phyloP scores from a whole-genome alignment of 2,329 filamentous ascomycete genomes.

The Chaetomium olivaceum region DNA sequence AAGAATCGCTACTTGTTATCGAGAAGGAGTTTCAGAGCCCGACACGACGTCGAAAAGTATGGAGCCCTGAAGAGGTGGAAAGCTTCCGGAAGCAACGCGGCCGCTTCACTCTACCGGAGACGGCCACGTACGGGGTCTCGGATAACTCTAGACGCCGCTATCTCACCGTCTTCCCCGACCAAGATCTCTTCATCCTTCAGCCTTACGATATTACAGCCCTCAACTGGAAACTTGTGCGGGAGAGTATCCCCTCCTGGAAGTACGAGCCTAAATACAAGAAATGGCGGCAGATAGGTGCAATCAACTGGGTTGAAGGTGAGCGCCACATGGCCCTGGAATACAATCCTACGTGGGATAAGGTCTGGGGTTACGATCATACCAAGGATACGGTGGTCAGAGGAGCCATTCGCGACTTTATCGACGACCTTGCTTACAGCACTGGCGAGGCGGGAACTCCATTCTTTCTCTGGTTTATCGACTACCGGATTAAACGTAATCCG shows the following conservation, averaged over 20 bases:
- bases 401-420: too few relatives aligned
- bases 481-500: not conserved
- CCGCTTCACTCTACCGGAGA: constrained; percentile 1
- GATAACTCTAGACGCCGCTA: not conserved
- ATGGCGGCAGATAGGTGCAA: too few relatives aligned
- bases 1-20: not conserved
- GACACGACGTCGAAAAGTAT: not conserved
- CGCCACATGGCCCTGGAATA: constrained; percentile 1
- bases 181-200: constrained; percentile 1
- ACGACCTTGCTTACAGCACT: not conserved
- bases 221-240: not conserved
- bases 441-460: too few relatives aligned
- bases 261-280: too few relatives aligned
- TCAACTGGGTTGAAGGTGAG: too few relatives aligned
- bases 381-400: too few relatives aligned
- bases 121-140: not conserved
- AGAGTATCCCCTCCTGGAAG: too few relatives aligned
- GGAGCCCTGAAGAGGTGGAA: not conserved
- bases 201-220: not conserved
- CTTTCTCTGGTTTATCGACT: constrained; percentile 2
- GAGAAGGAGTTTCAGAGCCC: not conserved
- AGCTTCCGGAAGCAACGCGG: not conserved
- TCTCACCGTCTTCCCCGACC: constrained; percentile 1
- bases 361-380: too few relatives aligned
- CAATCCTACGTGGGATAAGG: not conserved